Evolutionary conservation across 164 flowering plant genomes (phyloP), one percentile per base, ranked within the genome.

Genomic region (Macadamia tetraphylla): DNA sequence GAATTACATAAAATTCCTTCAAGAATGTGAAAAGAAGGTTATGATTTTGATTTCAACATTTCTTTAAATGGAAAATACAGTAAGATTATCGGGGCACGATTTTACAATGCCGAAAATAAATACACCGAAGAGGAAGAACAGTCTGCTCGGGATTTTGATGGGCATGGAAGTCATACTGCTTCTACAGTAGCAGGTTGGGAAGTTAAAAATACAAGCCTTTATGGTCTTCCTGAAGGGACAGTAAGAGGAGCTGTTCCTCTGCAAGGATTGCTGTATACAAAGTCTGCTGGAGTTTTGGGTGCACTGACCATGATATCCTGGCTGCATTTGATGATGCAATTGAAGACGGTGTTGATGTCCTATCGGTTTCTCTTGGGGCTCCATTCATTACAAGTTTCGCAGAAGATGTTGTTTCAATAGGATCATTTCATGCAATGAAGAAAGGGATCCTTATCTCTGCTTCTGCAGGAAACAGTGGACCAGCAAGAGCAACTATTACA

Each of bases 91-190:
- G 93, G 93, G 15, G 93, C 93, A 55, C 73, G 65, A 23, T 85
- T 51, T 75, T 87, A 78, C 77, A 60, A 78, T 42, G 71, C 85
- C 0, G 86, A 43, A 43, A 9, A 64, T 9, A 23, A 0, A 23
- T 23, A 23, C 23, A 44, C 23, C 14, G 31, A 2, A 48, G 14
- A 0, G 5, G 6, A 0, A 9, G 66, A 66, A 9, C 51, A 18
- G 2, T 70, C 79, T 29, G 87, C 91, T 0, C 76, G 52, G 0
- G 94, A 88, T 74, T 0, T 17, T 0, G 84, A 87, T 0, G 94
- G 94, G 9, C 94, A 88, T 46, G 94, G 94, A 30, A 81, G 85
- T 6, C 94, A 88, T 81, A 87, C 88, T 0, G 68, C 94, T 31
- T 87, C 94, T 18, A 88, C 85, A 0, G 84, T 78, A 0, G 94